Evolutionary conservation across 352 stramenopile species (phyloP).

Genomic region (Globisporangium takayamanum): DNA sequence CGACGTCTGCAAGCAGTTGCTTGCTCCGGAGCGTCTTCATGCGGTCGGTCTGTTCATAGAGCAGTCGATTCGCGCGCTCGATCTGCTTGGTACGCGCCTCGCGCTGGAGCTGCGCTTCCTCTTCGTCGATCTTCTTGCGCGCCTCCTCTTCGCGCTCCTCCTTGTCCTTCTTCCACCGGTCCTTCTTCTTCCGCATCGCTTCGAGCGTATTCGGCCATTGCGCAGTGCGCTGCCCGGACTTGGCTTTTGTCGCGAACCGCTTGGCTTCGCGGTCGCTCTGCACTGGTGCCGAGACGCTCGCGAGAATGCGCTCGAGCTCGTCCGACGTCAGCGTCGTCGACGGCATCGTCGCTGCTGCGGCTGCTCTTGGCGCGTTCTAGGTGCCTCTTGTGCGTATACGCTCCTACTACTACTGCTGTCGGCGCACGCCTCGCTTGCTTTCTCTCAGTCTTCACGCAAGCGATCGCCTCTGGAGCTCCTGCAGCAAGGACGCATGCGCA

Average conservation of each 20-base stretch:
- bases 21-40: slow-evolving; percentile 89
- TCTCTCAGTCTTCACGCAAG: neutral
- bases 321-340: slow-evolving; percentile 48
- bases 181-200: slow-evolving; percentile 85
- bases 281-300: slow-evolving; percentile 55
- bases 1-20: slow-evolving; percentile 79
- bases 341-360: slow-evolving; percentile 13
- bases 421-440: neutral
- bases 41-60: slow-evolving; percentile 90
- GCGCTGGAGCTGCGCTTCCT: slow-evolving; percentile 70
- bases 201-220: slow-evolving; percentile 91
- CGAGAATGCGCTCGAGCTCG: slow-evolving; percentile 65
- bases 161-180: slow-evolving; percentile 88
- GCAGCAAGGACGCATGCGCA: neutral
- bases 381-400: neutral
- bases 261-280: slow-evolving; percentile 65
- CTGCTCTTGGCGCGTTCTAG: neutral
- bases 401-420: neutral
- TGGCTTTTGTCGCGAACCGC: slow-evolving; percentile 54
- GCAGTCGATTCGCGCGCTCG: slow-evolving; percentile 69
- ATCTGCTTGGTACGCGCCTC: slow-evolving; percentile 78
- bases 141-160: slow-evolving; percentile 76
- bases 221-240: slow-evolving; percentile 76
- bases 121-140: slow-evolving; percentile 66
- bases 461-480: neutral